Evolutionary conservation across 148 eudicot species (phyloP).

Genomic region (Camellia lanceoleosa): DNA sequence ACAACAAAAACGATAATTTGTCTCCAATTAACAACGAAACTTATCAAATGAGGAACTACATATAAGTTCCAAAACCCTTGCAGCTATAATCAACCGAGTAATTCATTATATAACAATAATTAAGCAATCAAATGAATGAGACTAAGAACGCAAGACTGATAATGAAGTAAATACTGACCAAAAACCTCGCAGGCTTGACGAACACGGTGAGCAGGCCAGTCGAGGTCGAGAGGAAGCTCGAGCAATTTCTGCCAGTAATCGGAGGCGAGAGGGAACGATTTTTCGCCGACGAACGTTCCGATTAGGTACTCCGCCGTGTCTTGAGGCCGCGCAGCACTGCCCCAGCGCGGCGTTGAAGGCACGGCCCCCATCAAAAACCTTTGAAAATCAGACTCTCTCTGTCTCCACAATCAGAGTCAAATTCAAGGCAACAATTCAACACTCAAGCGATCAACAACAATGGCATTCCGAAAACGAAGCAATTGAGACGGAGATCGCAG

Average conservation of each 20-base stretch:
- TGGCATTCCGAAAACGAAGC: neutral
- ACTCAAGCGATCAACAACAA: neutral
- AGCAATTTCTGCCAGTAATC: constrained; percentile 85
- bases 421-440: neutral
- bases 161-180: constrained; percentile 37
- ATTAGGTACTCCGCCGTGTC: constrained; percentile 78
- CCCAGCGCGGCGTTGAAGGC: constrained; percentile 70
- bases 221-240: constrained; percentile 58
- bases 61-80: neutral
- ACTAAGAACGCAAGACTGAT: neutral
- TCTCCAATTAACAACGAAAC: neutral
- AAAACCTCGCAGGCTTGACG: constrained; percentile 61
- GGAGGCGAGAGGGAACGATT: constrained; percentile 64
- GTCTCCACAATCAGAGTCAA: neutral
- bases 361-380: constrained; percentile 58
- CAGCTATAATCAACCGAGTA: neutral
- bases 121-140: neutral
- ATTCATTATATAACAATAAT: neutral
- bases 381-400: neutral
- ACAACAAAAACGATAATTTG: neutral
- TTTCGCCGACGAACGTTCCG: constrained; percentile 68
- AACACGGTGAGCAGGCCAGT: constrained; percentile 65
- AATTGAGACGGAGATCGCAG: constrained; percentile 5
- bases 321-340: constrained; percentile 31
- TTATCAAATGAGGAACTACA: neutral